Evolutionary conservation across 1,284 basidiomycete species (phyloP).

Genomic region (Leucocoprinus gongylophorus): DNA sequence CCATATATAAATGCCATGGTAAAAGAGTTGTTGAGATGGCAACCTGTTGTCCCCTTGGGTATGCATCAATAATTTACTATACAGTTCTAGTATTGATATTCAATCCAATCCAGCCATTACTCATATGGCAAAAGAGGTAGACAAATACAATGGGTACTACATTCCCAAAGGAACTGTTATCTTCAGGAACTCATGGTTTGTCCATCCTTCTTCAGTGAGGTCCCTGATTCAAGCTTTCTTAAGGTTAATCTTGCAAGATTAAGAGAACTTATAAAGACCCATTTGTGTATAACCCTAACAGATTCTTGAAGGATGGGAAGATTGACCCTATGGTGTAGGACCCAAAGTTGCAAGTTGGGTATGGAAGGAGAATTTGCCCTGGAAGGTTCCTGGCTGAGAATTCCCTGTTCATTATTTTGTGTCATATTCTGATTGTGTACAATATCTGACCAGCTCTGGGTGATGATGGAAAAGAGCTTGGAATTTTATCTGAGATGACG

Average conservation of each 20-base stretch:
- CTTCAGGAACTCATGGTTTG: constrained; percentile 25
- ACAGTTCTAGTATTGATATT: background rate
- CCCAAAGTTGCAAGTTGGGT: constrained; percentile 27
- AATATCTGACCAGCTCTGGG: constrained; percentile 27
- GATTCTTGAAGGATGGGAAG: constrained; percentile 29
- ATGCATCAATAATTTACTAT: background rate
- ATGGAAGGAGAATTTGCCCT: constrained; percentile 35
- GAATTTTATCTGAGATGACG: constrained; percentile 22
- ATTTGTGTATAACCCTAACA: constrained; percentile 29
- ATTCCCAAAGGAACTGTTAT: constrained; percentile 31
- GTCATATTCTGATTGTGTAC: constrained; percentile 30
- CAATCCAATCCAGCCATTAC: constrained; percentile 18
- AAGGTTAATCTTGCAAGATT: constrained; percentile 21
- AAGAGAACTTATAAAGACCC: constrained; percentile 27
- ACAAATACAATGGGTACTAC: constrained; percentile 28
- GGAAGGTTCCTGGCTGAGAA: constrained; percentile 34
- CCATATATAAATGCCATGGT: constrained; percentile 20
- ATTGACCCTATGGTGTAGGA: constrained; percentile 22
- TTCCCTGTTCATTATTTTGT: constrained; percentile 31
- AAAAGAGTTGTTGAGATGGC: constrained; percentile 17
- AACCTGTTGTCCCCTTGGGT: constrained; percentile 26
- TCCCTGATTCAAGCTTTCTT: background rate
- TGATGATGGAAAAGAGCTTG: constrained; percentile 22
- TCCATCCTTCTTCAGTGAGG: background rate
- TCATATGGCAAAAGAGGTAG: constrained; percentile 23